Conservation (phyloP, 2,329 filamentous ascomycete genomes). For the Venturia pyrina region DNA sequence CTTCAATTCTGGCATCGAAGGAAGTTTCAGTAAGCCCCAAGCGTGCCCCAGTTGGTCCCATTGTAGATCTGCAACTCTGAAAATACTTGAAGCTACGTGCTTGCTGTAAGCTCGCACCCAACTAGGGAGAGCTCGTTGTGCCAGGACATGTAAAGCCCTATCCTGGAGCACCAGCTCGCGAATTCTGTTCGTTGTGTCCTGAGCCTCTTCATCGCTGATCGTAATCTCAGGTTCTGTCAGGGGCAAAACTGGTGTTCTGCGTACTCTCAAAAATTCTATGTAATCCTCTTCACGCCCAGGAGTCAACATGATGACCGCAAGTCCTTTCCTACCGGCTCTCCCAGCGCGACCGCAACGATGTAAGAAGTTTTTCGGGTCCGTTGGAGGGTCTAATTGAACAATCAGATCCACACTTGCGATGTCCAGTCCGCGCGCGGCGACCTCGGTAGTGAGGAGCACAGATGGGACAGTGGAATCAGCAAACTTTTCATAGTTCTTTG, state of each 20-base stretch:
- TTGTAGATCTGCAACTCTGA: conserved; percentile 69
- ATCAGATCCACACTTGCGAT: conserved; percentile 88
- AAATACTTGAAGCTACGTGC: conserved; percentile 85
- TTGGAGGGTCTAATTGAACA: conserved; percentile 74
- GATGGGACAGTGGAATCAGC: conserved; percentile 63
- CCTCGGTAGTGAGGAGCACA: conserved; percentile 83
- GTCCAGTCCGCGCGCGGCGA: conserved; percentile 82
- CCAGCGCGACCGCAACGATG: conserved; percentile 56
- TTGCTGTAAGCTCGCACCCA: conserved; percentile 89
- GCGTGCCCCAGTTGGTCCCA: conserved; percentile 73
- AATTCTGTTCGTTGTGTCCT: conserved; percentile 47
- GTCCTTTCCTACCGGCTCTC: conserved; percentile 57
- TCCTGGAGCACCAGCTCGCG: conserved; percentile 50
- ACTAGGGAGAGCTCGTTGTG: conserved; percentile 82
- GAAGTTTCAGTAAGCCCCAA: conserved; percentile 79
- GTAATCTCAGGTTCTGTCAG: conserved; percentile 48
- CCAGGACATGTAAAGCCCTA: conserved; percentile 70
- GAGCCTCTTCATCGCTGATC: conserved; percentile 53
- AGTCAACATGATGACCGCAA: conserved; percentile 78
- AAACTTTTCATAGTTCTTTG: conserved; percentile 80
- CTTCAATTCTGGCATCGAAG: conserved; percentile 79
- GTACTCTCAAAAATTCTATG: conserved; percentile 72
- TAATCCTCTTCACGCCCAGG: conserved; percentile 84
- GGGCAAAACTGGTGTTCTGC: conserved; percentile 70
- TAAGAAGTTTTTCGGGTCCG: conserved; percentile 76